A percentile compares a stretch with the other conserved stretches of the same genome.
phyloP scores from a whole-genome alignment of 129 eudicot genomes.

The Apium graveolens region DNA sequence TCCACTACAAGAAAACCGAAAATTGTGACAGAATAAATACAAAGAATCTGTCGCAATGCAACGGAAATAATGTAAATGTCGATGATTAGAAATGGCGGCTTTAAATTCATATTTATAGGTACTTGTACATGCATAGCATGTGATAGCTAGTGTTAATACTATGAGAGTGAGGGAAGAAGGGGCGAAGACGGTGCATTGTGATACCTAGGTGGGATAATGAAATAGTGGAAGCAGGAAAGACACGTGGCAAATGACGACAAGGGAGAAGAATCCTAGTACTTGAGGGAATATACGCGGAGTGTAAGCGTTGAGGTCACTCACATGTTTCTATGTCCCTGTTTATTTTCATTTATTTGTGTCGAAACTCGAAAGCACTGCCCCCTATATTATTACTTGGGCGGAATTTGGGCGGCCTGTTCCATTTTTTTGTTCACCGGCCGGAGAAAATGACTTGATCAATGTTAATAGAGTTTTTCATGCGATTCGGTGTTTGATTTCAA shows the following conservation, averaged over 20 bases:
- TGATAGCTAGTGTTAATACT: not conserved
- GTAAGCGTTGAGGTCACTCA: not conserved
- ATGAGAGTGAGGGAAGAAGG: not conserved
- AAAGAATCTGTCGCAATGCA: not conserved
- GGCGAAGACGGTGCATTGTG: conserved; percentile 6
- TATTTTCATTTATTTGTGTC: too few relatives aligned
- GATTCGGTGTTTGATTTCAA: too few relatives aligned
- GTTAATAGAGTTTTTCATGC: too few relatives aligned
- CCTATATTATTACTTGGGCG: too few relatives aligned
- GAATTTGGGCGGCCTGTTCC: too few relatives aligned
- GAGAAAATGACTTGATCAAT: too few relatives aligned
- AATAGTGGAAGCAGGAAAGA: not conserved
- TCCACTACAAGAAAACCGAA: not conserved
- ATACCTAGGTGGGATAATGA: conserved; percentile 11
- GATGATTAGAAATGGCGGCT: conserved; percentile 7
- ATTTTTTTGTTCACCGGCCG: too few relatives aligned
- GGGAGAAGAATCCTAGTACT: not conserved
- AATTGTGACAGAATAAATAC: not conserved
- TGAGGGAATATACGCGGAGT: not conserved
- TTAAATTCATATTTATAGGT: not conserved
- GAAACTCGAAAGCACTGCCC: too few relatives aligned
- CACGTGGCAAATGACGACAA: not conserved
- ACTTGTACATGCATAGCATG: not conserved
- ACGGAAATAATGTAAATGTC: not conserved
- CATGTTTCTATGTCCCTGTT: too few relatives aligned